Conservation (phyloP, 2,329 filamentous ascomycete species). For the Diaporthe velutina region DNA sequence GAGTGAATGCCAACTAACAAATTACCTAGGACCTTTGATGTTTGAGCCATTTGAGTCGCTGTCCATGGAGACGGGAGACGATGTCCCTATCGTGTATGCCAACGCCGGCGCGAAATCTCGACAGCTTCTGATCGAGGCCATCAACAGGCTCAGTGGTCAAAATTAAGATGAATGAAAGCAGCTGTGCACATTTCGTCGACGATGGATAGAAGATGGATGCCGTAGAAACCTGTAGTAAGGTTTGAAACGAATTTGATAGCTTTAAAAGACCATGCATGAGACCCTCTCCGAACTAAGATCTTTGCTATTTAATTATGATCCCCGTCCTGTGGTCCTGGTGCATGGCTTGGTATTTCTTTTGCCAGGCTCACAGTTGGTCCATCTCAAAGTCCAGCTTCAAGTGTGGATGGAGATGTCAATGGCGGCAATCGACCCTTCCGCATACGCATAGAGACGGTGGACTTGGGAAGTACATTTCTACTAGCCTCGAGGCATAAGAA, state of each 20-base stretch:
- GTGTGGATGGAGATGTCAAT: background rate
- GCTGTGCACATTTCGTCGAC: background rate
- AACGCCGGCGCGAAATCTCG: background rate
- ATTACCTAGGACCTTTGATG: background rate
- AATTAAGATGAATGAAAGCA: background rate
- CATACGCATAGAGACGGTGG: background rate
- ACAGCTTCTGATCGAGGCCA: background rate
- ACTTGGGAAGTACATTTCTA: background rate
- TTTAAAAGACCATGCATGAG: background rate
- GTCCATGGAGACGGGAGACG: slow-evolving; percentile 3
- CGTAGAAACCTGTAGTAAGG: background rate
- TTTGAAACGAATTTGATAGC: background rate
- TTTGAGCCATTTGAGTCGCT: background rate
- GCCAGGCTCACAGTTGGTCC: too few relatives aligned
- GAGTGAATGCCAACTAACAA: background rate
- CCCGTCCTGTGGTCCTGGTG: background rate
- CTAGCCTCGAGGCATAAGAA: too few relatives aligned
- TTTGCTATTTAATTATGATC: background rate
- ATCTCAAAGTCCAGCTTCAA: background rate
- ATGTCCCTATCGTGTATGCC: background rate
- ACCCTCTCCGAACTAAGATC: background rate
- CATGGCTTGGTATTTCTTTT: background rate
- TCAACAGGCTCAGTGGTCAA: background rate
- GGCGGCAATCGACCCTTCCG: background rate
- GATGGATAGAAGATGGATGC: background rate